Evolutionary conservation across 306 rosid genomes (phyloP), one percentile per base, ranked within the genome.

Genomic region (Alnus glutinosa): DNA sequence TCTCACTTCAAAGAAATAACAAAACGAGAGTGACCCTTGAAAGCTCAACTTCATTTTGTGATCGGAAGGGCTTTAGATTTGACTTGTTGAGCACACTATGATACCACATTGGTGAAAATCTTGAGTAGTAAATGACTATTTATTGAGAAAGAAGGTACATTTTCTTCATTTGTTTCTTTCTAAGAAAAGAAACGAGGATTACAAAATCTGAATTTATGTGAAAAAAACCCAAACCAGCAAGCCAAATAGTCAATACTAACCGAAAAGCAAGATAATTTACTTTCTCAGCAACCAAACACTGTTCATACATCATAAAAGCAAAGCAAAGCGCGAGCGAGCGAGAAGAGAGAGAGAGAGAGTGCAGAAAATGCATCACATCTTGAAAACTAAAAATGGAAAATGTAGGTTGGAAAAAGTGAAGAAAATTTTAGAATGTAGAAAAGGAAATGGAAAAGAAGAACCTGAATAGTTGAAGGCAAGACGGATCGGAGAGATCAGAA

Each of bases 401-500:
- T 57, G 63, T 54, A 54, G 19, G 3, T 54, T 12, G 7, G 8
- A 59, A 28, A 28, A 10, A 59, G 14, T 28, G 66, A 59, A 59
- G 66, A 28, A 28, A 59, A 28, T 1, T 28, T 59, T 28, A 1
- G 5, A 23, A 59, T 9, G 12, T 9, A 3, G 13, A 59, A 23
- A 59, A 59, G 13, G 37, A 23, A 8, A 9, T 4, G 3, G 5
- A 59, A 30, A 59, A 59, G 37, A 59, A 59, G 36, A 23, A 59
- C 66, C 66, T 59, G 66, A 28, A 23, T 1, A 12, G 34, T 28
- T 3, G 16, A 28, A 23, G 66, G n/a, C 50, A 55, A 52, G 4
- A 72, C 66, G 89, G 97, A 90, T 83, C 86, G 78, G 74, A 79
- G 83, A 55, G 82, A 89, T 78, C 84, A 91, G 80, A 87, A 82